Evolutionary conservation across 225 moss, liverwort and hornwort genomes (phyloP).

Genomic region (Pseudoscleropodium purum): DNA sequence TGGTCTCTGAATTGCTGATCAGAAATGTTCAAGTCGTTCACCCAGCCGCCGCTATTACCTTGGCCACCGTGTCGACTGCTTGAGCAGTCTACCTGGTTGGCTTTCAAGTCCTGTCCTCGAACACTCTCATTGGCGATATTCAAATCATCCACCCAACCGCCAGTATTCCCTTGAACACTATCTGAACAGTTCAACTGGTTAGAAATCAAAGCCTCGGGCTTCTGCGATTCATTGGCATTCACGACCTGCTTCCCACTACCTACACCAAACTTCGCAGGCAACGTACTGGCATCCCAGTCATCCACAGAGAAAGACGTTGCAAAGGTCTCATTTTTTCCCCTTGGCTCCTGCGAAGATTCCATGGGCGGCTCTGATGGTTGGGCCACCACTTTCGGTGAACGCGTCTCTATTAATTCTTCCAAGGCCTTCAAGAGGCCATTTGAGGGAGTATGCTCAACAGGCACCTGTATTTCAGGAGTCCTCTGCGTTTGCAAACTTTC

Average conservation of each 20-base stretch:
- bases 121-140: constrained; percentile 13
- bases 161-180: constrained; percentile 14
- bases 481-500: constrained; percentile 18
- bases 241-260: constrained; percentile 20
- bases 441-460: constrained; percentile 14
- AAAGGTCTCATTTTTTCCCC: constrained; percentile 8
- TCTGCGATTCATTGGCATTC: constrained; percentile 2
- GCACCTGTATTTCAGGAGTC: constrained; percentile 6
- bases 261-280: constrained; percentile 22
- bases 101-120: not conserved
- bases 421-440: constrained; percentile 25
- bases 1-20: constrained; percentile 17
- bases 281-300: constrained; percentile 20
- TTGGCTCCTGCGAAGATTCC: constrained; percentile 10
- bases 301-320: constrained; percentile 15
- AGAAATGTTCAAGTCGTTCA: constrained; percentile 31
- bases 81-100: constrained; percentile 4
- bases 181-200: constrained; percentile 10
- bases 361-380: constrained; percentile 10
- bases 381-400: not conserved
- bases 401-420: constrained; percentile 26
- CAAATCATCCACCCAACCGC: constrained; percentile 29
- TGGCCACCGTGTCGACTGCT: constrained; percentile 9
- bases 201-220: not conserved
- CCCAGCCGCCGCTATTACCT: constrained; percentile 33